Conservation (phyloP, 106 monocot species). For the Phalaenopsis equestris region DNA sequence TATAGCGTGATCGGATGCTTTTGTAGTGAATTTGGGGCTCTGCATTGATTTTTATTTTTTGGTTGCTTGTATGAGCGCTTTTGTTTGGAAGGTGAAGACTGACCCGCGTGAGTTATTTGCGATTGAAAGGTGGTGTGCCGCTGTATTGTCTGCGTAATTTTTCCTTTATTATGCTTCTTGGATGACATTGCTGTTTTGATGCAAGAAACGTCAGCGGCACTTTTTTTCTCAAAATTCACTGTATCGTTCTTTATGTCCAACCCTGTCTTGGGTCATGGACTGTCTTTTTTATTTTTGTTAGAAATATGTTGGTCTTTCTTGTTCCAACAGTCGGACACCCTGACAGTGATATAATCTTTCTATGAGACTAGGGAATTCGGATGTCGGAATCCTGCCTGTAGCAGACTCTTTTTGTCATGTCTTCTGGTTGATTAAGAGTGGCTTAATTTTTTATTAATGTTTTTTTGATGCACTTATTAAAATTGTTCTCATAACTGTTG, state of each 20-base stretch:
- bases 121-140: not conserved
- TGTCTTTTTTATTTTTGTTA: not conserved
- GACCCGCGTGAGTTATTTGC: not conserved
- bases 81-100: not conserved
- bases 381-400: not conserved
- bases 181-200: not conserved
- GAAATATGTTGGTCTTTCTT: not conserved
- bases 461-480: too few relatives aligned
- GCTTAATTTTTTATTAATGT: too few relatives aligned
- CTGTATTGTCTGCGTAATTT: not conserved
- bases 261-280: too few relatives aligned
- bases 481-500: not conserved
- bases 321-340: not conserved
- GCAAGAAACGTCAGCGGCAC: not conserved
- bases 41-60: not conserved
- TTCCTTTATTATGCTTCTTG: not conserved
- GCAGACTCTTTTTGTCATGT: not conserved
- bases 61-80: not conserved
- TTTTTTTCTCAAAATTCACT: too few relatives aligned
- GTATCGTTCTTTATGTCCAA: too few relatives aligned
- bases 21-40: not conserved
- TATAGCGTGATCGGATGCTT: not conserved
- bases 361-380: not conserved
- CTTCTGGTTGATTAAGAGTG: too few relatives aligned
- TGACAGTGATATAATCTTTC: not conserved